Percentiles rank a stretch among this genome's conserved stretches.
Evolutionary conservation across 768 basidiomycete genomes (phyloP).

Genomic region (Dentipellis sp.): DNA sequence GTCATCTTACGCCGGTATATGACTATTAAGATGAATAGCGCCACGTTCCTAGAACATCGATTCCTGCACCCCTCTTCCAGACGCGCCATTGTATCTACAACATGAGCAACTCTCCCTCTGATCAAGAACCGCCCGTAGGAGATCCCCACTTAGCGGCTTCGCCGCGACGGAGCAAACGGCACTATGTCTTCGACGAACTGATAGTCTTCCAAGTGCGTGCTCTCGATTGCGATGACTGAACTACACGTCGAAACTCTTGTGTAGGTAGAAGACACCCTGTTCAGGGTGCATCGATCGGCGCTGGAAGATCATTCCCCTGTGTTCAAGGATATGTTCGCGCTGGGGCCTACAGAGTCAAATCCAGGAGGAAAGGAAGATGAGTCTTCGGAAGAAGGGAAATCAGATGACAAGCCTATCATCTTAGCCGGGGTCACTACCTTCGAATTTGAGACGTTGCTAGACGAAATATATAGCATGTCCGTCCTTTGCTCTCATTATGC

Average conservation of each 20-base stretch:
- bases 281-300: conserved; percentile 16
- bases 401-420: conserved; percentile 6
- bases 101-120: no score
- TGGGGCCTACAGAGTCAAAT: not conserved
- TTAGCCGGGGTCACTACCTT: conserved; percentile 4
- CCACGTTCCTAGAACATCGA: no score
- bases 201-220: conserved; percentile 11
- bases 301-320: conserved; percentile 10
- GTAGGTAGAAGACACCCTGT: conserved; percentile 16
- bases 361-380: not conserved
- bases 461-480: conserved; percentile 7
- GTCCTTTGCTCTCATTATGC: not conserved
- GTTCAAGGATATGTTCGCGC: not conserved
- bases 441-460: conserved; percentile 9
- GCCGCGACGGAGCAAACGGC: no score
- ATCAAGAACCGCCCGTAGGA: no score
- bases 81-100: no score
- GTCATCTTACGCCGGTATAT: no score
- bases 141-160: no score
- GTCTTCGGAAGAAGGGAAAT: not conserved
- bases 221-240: not conserved
- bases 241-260: not conserved
- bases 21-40: no score
- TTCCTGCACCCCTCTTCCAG: no score
- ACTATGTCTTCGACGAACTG: not conserved